Evolutionary conservation across 768 basidiomycete genomes (phyloP).

Genomic region (Tulasnella sp.): DNA sequence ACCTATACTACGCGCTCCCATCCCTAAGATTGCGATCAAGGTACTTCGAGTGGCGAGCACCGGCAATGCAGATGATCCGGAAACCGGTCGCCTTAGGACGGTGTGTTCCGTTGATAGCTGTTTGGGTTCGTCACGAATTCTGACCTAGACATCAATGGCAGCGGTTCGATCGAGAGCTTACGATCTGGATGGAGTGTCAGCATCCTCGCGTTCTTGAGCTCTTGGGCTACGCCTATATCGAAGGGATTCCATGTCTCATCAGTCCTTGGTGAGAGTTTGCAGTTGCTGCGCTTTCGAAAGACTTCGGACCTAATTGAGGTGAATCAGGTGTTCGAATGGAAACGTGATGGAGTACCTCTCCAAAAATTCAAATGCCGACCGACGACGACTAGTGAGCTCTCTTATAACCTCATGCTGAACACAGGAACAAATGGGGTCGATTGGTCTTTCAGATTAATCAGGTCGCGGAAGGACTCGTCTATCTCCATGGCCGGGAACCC

Average conservation of each 20-base stretch:
- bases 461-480: slow-evolving; percentile 35
- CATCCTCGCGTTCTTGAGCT: slow-evolving; percentile 22
- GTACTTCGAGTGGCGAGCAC: slow-evolving; percentile 22
- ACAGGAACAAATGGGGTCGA: neutral
- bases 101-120: neutral
- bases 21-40: slow-evolving; percentile 26
- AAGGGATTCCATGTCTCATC: slow-evolving; percentile 16
- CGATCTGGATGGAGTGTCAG: neutral
- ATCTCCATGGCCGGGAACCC: slow-evolving; percentile 36
- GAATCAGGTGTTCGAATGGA: slow-evolving; percentile 12
- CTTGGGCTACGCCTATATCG: slow-evolving; percentile 24
- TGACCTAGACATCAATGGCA: neutral
- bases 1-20: neutral
- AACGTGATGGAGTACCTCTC: slow-evolving; percentile 26
- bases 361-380: neutral
- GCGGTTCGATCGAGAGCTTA: slow-evolving; percentile 22
- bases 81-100: neutral
- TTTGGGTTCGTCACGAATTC: neutral
- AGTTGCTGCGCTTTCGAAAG: neutral
- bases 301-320: neutral
- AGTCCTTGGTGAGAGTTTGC: slow-evolving; percentile 2
- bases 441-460: slow-evolving; percentile 27
- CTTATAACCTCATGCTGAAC: too few relatives aligned
- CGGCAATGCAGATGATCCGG: neutral
- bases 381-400: neutral